These are phyloP conservation scores for Yamadazyma taylorii DNA, from an alignment of 1,139 yeast species.

Conservation along the genomic window DNA sequence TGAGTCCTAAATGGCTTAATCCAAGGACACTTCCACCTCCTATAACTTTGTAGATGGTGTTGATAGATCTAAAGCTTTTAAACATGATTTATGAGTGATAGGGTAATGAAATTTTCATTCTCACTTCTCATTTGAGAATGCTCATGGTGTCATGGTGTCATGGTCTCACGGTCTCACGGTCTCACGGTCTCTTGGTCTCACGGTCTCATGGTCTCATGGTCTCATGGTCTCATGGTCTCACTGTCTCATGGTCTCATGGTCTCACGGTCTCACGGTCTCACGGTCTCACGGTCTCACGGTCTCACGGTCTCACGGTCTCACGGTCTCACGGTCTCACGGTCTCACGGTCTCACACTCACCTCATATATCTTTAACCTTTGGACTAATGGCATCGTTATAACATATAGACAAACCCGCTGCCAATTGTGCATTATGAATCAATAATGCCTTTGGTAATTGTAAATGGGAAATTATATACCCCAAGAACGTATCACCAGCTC, in stretches of 20 bases:
- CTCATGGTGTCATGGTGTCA: too few species aligned
- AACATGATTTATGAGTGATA: conserved; percentile 4
- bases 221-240: too few species aligned
- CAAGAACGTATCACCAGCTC: conserved; percentile 73
- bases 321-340: too few species aligned
- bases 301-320: too few species aligned
- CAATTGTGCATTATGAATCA: conserved; percentile 48
- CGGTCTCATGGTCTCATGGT: too few species aligned
- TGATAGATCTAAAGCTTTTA: conserved; percentile 3
- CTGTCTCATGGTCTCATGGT: too few species aligned
- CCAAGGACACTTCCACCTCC: conserved; percentile 7
- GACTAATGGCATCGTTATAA: conserved; percentile 26
- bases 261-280: too few species aligned
- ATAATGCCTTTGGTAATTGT: conserved; percentile 23
- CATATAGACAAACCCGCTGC: conserved; percentile 55
- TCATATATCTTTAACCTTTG: conserved; percentile 14
- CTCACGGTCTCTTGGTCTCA: too few species aligned
- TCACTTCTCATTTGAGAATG: too few species aligned
- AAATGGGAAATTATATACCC: conserved; percentile 45
- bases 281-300: too few species aligned
- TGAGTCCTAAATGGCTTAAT: conserved; percentile 6
- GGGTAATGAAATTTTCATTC: not conserved
- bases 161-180: too few species aligned
- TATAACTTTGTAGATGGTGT: conserved; percentile 4
- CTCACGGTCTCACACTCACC: too few species aligned